phyloP scores from a whole-genome alignment of 78 protist genomes.

The Dictyostelium purpureum region DNA sequence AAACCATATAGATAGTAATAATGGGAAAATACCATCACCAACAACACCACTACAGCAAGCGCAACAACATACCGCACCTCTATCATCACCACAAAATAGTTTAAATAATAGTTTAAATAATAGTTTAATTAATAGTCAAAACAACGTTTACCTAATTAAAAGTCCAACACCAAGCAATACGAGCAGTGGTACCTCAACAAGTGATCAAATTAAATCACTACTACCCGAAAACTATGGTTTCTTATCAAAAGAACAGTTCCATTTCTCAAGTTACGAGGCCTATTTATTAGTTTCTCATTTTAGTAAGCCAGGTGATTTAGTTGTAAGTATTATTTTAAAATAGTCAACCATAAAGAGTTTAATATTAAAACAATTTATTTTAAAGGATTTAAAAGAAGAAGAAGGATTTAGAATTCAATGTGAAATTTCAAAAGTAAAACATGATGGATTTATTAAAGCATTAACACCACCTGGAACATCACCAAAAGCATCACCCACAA shows the following conservation, averaged over 20 bases:
- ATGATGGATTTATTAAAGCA: slow-evolving; percentile 14
- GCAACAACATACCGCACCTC: neutral
- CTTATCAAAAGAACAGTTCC: slow-evolving; percentile 59
- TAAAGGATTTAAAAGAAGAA: slow-evolving; percentile 25
- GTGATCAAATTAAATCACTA: neutral
- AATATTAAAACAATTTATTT: too few relatives aligned
- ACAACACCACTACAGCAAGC: neutral
- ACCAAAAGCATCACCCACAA: neutral
- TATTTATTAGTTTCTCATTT: slow-evolving; percentile 41
- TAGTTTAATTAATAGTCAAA: neutral
- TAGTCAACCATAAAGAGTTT: too few relatives aligned
- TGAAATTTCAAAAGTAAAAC: slow-evolving; percentile 55
- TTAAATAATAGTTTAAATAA: neutral
- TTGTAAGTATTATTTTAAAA: neutral
- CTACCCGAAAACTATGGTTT: slow-evolving; percentile 40
- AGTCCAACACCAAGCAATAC: neutral
- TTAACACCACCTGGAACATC: neutral
- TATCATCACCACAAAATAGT: neutral
- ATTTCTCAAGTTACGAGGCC: slow-evolving; percentile 60
- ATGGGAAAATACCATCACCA: neutral
- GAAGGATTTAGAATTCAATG: slow-evolving; percentile 69
- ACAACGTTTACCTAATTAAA: neutral
- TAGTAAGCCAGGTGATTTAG: slow-evolving; percentile 1
- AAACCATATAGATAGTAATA: neutral
- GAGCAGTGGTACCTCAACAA: neutral